phyloP scores from a whole-genome alignment of 768 basidiomycete species.

The Lentinula boryana region DNA sequence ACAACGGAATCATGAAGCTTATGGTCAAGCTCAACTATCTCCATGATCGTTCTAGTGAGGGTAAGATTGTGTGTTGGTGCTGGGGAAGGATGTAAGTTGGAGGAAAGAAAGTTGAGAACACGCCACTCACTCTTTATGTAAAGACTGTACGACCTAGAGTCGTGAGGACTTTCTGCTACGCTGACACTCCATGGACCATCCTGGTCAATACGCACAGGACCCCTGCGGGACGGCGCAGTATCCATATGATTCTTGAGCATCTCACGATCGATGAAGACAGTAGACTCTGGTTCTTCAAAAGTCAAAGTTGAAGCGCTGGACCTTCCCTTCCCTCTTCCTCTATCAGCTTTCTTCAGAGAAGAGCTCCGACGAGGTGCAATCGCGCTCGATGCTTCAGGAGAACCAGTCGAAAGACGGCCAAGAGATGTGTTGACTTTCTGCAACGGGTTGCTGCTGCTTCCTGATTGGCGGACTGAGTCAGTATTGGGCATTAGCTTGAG shows the following conservation, averaged over 20 bases:
- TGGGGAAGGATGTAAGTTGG: conserved; percentile 23
- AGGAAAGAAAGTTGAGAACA: conserved; percentile 18
- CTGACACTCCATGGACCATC: conserved; percentile 86
- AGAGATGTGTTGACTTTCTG: background rate
- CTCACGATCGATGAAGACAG: conserved; percentile 6
- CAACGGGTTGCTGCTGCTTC: conserved; percentile 1
- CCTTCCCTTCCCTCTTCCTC: background rate
- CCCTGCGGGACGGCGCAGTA: conserved; percentile 29
- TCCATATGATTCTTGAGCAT: conserved; percentile 6
- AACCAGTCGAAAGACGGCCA: background rate
- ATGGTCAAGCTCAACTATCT: conserved; percentile 76
- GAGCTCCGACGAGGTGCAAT: background rate
- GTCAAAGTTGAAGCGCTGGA: background rate
- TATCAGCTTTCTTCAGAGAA: background rate
- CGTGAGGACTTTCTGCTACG: conserved; percentile 80
- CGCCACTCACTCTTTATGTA: conserved; percentile 83
- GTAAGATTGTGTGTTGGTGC: conserved; percentile 90
- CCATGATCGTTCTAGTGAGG: conserved; percentile 69
- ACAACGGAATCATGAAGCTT: conserved; percentile 66
- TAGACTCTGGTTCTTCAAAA: conserved; percentile 7
- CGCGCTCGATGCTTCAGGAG: background rate
- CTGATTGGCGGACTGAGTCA: background rate
- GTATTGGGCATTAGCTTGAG: conserved; percentile 1
- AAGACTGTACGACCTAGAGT: conserved; percentile 67
- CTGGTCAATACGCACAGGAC: conserved; percentile 61